These are phyloP conservation scores for Delitschia confertaspora DNA, from an alignment of 495 filamentous ascomycete species.

Conservation along the genomic window DNA sequence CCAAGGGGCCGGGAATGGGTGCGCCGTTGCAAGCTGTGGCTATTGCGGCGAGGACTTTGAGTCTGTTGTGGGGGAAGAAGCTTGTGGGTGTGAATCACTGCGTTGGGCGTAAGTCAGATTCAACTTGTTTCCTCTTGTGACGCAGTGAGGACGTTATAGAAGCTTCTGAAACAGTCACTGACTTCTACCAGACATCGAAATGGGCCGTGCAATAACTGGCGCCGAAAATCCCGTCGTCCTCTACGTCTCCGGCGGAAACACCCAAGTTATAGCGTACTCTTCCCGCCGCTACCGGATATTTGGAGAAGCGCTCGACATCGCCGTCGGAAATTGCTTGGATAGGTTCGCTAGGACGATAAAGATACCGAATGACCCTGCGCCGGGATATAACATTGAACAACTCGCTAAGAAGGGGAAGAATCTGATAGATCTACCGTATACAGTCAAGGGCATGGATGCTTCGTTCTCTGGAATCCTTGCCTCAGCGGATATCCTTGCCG, in stretches of 20 bases:
- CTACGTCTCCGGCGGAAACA: slow-evolving; percentile 95
- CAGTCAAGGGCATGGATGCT: slow-evolving; percentile 97
- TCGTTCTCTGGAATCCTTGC: slow-evolving; percentile 89
- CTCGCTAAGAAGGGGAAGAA: slow-evolving; percentile 67
- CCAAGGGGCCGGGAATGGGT: slow-evolving; percentile 92
- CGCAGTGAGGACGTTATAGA: not conserved
- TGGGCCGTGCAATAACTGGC: slow-evolving; percentile 89
- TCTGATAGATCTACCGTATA: slow-evolving; percentile 83
- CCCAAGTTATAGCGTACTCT: slow-evolving; percentile 95
- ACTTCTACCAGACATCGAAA: slow-evolving; percentile 64
- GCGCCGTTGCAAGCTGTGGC: slow-evolving; percentile 86
- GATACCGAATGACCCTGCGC: slow-evolving; percentile 92
- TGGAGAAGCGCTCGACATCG: slow-evolving; percentile 93
- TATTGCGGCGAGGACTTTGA: slow-evolving; percentile 71
- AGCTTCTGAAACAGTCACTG: not conserved
- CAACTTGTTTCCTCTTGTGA: not conserved
- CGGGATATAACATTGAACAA: slow-evolving; percentile 97
- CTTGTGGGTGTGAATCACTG: slow-evolving; percentile 95
- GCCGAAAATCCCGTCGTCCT: slow-evolving; percentile 88
- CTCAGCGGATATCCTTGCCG: slow-evolving; percentile 67
- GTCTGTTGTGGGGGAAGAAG: slow-evolving; percentile 75
- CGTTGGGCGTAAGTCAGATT: slow-evolving; percentile 65
- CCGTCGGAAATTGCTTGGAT: slow-evolving; percentile 95
- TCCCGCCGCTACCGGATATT: slow-evolving; percentile 93
- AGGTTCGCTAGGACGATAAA: slow-evolving; percentile 82